These are phyloP conservation scores for Mercurialis annua DNA, from an alignment of 345 rosid species.

Conservation along the genomic window DNA sequence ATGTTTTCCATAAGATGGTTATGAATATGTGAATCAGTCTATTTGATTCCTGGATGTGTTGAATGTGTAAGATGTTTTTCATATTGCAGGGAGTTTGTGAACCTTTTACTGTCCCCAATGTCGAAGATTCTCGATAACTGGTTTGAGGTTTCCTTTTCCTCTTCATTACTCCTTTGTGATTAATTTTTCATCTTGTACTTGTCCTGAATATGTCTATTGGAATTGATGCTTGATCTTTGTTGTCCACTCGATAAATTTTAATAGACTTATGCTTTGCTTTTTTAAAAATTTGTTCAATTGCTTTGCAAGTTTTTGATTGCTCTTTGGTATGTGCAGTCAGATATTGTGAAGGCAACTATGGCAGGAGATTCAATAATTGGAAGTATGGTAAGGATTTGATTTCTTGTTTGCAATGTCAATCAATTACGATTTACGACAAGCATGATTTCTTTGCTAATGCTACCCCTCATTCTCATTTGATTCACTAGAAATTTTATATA, in stretches of 20 bases:
- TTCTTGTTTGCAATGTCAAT: background rate
- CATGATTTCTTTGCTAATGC: too few relatives aligned
- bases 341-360: constrained; percentile 82
- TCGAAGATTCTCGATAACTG: constrained; percentile 82
- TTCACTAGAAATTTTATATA: too few relatives aligned
- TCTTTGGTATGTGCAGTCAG: constrained; percentile 38
- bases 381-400: constrained; percentile 47
- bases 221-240: too few relatives aligned
- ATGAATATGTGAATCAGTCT: too few relatives aligned
- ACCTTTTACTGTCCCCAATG: constrained; percentile 75
- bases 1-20: too few relatives aligned
- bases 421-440: too few relatives aligned
- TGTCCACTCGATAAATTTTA: too few relatives aligned
- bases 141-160: constrained; percentile 61
- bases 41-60: background rate
- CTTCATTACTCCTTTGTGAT: too few relatives aligned
- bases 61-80: background rate
- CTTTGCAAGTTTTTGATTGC: background rate
- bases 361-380: constrained; percentile 92
- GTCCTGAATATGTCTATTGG: too few relatives aligned
- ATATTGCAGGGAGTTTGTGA: constrained; percentile 65
- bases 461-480: too few relatives aligned
- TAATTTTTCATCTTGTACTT: too few relatives aligned
- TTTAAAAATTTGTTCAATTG: background rate
- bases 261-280: too few relatives aligned